Base-by-base conservation (phyloP, 2,329 filamentous ascomycete genomes). In the Neofusicoccum laricinum region DNA sequence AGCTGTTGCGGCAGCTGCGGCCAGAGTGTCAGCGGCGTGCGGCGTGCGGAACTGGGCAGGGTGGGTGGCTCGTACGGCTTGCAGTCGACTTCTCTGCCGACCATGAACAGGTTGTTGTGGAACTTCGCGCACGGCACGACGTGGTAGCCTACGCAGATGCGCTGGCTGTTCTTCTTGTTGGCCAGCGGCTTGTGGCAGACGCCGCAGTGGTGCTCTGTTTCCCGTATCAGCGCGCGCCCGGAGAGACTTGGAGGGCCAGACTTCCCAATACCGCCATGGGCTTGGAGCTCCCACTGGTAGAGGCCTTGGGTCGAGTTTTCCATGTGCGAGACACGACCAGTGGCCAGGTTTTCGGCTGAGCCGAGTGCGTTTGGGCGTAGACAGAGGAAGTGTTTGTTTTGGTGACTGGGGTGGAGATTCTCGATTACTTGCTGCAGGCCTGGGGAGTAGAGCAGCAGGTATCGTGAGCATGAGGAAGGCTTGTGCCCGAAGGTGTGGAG, bases 131-230 rank as follows among this genome's bases (percentile, higher is more conserved):
- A 85, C 68, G 81, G 80, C 66, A 83, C 21, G 21, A 32, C 46
- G 15, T 49, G 46, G 4, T 49, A 32, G 25, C 46, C 46, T 4
- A 49, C 46, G 46, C 46, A 49, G 21, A 49, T 49, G 46, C 46
- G 46, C 46, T 49, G 19, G 25, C 46, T 49, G 46, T 32, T 49
- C 46, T 49, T 49, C 19, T 49, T 49, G 46, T 49, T 32, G 4
- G 46, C 46, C 7, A 49, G 25, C 4, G 81, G 80, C 7, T 77
- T 80, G 10, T 78, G 71, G 70, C 83, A 85, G 19, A 79, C 72
- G 5, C 79, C 81, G 68, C 83, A 86, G 70, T 84, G 80, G 69
- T 85, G 83, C n/a, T 49, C 46, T 49, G 25, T 14, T n/a, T n/a
- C 2, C 19, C 17, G 12, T 12, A 11, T 49, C 25, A 49, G 12